Evolutionary conservation across 2,329 filamentous ascomycete genomes (phyloP).

Genomic region (Cercospora berteroae): DNA sequence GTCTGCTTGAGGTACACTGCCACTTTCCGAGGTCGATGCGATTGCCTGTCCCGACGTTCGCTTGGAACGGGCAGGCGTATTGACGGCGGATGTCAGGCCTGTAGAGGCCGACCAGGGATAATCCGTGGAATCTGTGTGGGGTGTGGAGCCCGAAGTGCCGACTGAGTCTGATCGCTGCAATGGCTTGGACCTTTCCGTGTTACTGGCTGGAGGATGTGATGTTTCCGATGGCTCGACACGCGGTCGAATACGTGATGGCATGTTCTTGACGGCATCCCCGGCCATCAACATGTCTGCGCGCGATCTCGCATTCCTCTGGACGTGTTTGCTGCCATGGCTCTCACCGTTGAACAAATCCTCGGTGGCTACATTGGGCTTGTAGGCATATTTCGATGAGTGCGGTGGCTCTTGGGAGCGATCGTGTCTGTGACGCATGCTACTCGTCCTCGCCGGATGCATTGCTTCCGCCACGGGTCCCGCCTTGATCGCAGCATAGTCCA

Average conservation of each 20-base stretch:
- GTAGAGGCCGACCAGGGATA: slow-evolving; percentile 42
- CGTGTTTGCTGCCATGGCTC: slow-evolving; percentile 2
- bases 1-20: slow-evolving; percentile 39
- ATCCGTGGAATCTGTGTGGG: slow-evolving; percentile 44
- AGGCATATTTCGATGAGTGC: slow-evolving; percentile 21
- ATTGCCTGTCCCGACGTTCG: slow-evolving; percentile 40
- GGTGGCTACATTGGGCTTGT: slow-evolving; percentile 14
- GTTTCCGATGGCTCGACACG: slow-evolving; percentile 5
- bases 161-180: slow-evolving; percentile 29
- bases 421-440: slow-evolving; percentile 13
- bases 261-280: slow-evolving; percentile 2
- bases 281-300: slow-evolving; percentile 34
- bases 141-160: slow-evolving; percentile 40
- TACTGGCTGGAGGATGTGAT: slow-evolving; percentile 32
- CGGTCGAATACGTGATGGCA: slow-evolving; percentile 24
- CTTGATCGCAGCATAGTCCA: slow-evolving; percentile 38
- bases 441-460: slow-evolving; percentile 16
- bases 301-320: slow-evolving; percentile 23
- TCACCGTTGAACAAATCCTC: slow-evolving; percentile 29
- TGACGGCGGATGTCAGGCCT: slow-evolving; percentile 43
- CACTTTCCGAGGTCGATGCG: slow-evolving; percentile 28
- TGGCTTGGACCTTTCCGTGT: slow-evolving; percentile 35
- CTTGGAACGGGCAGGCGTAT: slow-evolving; percentile 44
- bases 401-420: slow-evolving; percentile 12
- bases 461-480: slow-evolving; percentile 14